Evolutionary conservation across 2,329 filamentous ascomycete species (phyloP), one percentile per base, ranked within the genome.

Genomic region (Aspergillus brasiliensis): DNA sequence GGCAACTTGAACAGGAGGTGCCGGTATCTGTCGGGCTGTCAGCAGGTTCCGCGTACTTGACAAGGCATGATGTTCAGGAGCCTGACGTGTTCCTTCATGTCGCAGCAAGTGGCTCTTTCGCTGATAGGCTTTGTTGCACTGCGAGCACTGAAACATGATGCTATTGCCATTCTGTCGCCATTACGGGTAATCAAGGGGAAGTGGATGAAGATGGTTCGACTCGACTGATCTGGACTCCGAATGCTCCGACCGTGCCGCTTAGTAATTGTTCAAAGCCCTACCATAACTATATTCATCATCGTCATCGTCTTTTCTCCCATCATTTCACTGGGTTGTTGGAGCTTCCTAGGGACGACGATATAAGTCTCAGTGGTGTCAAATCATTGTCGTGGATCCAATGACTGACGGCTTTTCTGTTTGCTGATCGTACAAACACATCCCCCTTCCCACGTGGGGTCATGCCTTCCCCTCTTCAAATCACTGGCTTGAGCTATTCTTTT

Each of bases 91-190:
- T 34, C 62, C 54, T 53, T 72, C 66, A 62, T 73, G 71, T 1
- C 71, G 71, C 13, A 62, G 56, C 5, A 73, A 47, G 62, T 73
- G 71, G 0, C 67, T 60, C 55, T 70, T 73, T 31, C 71, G 62
- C 17, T 68, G 67, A 15, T 73, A 73, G 8, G 62, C 46, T n/a
- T 70, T 73, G n/a, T 67, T 64, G 52, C 71, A 73, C 44, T 65
- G 60, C 13, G 65, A 51, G 55, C 71, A 73, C 38, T 60, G 62
- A 38, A 73, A 73, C 69, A 72, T 70, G 54, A 27, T 56, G 51
- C 37, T 25, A 47, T 56, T 17, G 23, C n/a, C 38, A 46, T 31
- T 3, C 46, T 28, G 46, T 27, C 46, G 7, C 46, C 17, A 10
- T 49, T 13, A 31, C 28, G n/a, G 8, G 27, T 8, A 1, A 17